Conservation (phyloP, 352 stramenopile genomes). For the Pythium diclinum region DNA sequence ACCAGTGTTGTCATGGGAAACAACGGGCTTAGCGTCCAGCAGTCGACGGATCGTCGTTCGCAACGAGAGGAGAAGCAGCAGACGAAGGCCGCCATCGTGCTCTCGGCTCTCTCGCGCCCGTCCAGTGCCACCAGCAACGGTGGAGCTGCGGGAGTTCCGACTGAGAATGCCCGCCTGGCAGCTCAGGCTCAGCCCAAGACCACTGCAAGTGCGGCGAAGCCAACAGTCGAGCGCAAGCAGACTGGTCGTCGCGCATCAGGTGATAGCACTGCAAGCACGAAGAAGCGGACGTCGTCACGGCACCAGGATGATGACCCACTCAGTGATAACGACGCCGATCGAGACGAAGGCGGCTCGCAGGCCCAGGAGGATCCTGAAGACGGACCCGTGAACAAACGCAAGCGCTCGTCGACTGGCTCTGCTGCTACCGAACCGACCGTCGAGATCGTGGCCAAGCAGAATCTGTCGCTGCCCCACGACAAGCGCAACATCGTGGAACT, state of each 20-base stretch:
- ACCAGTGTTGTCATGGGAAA: too few species aligned
- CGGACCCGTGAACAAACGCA: conserved; percentile 8
- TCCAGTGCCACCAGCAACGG: not conserved
- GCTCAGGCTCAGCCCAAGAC: not conserved
- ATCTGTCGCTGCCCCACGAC: conserved; percentile 36
- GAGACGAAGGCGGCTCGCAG: not conserved
- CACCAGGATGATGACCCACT: not conserved
- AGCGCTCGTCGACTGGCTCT: conserved; percentile 5
- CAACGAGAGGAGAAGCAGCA: conserved; percentile 23
- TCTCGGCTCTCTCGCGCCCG: conserved; percentile 14
- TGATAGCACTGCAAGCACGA: not conserved
- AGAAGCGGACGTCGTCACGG: conserved; percentile 11
- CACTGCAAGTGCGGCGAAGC: not conserved
- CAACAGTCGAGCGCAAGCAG: not conserved
- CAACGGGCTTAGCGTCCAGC: not conserved
- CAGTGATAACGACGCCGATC: not conserved
- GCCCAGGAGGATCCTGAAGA: not conserved
- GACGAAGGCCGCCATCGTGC: conserved; percentile 10
- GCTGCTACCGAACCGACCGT: not conserved
- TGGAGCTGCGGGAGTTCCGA: not conserved
- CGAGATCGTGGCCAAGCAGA: conserved; percentile 36
- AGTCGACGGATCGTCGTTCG: conserved; percentile 8
- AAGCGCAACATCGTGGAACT: conserved; percentile 40
- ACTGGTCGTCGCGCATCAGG: not conserved
- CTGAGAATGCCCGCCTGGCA: not conserved